Base-by-base conservation (phyloP, 441 rosid species). In the Croton setiger region DNA sequence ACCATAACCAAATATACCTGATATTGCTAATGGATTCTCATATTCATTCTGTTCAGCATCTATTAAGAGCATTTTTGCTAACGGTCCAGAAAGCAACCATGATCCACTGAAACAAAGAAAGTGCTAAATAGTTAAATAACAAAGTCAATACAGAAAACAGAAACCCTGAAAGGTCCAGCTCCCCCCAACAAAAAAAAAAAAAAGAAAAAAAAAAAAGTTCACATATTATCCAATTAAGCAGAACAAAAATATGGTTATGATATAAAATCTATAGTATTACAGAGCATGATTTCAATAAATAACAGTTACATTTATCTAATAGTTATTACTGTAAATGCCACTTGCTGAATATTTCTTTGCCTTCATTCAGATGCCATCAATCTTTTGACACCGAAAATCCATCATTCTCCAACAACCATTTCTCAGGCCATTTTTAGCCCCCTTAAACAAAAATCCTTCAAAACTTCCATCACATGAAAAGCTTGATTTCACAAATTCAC, bases 71-170 rank as follows among this genome's bases (percentile, higher is more conserved):
- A 90, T 81, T 81, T 88, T 95, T 64, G 95, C 93, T 76, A 95
- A 81, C 79, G 83, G 90, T 72, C 96, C 97, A 36, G 97, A 88
- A 76, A 92, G 86, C 78, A 91, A 78, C 92, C 97, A 90, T 18
- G 93, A 85, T 48, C 88, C 87, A 67, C 97, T 84, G 65, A 66
- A 63, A 61, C 56, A 66, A 69, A 72, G 23, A 59, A 59, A 70
- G 41, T 43, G n/a, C 52, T 4, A 4, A 37, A 75, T 35, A 63
- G 58, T 54, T 53, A 65, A 20, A 72, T 12, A 66, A 10, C 41
- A 41, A 55, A 56, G 33, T 21, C 57, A 60, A 39, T 18, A 53
- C 15, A 68, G 27, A 21, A 4, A 44, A 67, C 43, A 47, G 35
- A 33, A 73, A 45, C 59, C 54, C 47, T n/a, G 15, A 51, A 64